phyloP scores from a whole-genome alignment of 2,329 filamentous ascomycete species.

The Aspergillus floridensis region DNA sequence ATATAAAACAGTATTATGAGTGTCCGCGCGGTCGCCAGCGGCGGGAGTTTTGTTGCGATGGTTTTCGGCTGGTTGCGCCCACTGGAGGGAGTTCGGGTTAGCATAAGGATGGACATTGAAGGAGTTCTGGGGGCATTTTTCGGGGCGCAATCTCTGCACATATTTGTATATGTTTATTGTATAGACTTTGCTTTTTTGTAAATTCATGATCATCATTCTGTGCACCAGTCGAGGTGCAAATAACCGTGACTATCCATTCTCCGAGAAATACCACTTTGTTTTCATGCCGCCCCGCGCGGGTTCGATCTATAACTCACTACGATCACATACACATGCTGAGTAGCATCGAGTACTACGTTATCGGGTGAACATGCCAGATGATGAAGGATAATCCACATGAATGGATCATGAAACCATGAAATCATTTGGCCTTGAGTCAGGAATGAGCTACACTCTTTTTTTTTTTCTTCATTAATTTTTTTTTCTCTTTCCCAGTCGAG shows the following conservation, averaged over 20 bases:
- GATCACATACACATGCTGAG: too few species aligned
- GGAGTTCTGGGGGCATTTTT: neutral
- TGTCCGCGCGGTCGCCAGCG: neutral
- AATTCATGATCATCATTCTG: neutral
- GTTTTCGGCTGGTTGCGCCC: neutral
- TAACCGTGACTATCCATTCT: too few species aligned
- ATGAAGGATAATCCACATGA: neutral
- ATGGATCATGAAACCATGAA: constrained; percentile 7
- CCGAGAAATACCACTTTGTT: neutral
- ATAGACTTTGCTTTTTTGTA: neutral
- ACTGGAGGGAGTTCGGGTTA: neutral
- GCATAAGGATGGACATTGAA: neutral
- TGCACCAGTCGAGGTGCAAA: too few species aligned
- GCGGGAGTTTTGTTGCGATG: neutral
- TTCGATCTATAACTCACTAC: neutral
- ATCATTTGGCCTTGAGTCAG: neutral
- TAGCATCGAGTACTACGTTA: neutral
- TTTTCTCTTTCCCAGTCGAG: neutral
- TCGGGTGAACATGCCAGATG: constrained; percentile 7
- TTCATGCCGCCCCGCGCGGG: neutral
- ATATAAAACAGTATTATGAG: neutral
- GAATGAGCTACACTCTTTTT: too few species aligned
- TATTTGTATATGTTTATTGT: neutral
- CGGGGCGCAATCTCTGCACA: neutral
- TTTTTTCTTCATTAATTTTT: neutral